Conservation (phyloP, 805 yeast species). For the Torulaspora maleeae region DNA sequence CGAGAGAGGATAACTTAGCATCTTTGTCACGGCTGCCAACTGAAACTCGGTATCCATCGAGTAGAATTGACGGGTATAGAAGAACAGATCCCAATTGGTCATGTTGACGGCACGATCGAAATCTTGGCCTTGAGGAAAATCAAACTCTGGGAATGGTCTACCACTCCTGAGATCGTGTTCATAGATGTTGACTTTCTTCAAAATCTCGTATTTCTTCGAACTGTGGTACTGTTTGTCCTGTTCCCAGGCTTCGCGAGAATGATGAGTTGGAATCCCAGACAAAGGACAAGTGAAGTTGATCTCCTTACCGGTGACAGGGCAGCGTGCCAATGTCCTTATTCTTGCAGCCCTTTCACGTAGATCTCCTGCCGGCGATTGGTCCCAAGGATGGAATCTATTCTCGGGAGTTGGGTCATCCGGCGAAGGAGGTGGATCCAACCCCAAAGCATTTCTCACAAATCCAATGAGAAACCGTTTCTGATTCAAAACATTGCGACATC, state of each 20-base stretch:
- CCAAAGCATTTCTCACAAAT: constrained; percentile 45
- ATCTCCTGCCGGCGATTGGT: constrained; percentile 83
- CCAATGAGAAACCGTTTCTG: constrained; percentile 34
- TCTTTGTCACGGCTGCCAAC: constrained; percentile 90
- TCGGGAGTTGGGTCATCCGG: constrained; percentile 65
- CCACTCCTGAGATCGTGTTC: constrained; percentile 96
- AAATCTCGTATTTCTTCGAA: constrained; percentile 58
- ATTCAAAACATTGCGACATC: constrained; percentile 4
- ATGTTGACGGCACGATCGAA: constrained; percentile 71
- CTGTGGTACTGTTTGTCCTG: constrained; percentile 68
- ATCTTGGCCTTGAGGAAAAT: constrained; percentile 79
- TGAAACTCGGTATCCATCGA: constrained; percentile 98
- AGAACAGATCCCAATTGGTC: constrained; percentile 85
- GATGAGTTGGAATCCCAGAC: constrained; percentile 96
- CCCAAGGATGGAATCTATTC: constrained; percentile 84
- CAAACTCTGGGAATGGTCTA: constrained; percentile 90
- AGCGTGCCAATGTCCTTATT: constrained; percentile 78
- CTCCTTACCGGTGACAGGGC: constrained; percentile 82
- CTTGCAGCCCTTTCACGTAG: constrained; percentile 87
- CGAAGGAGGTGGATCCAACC: constrained; percentile 59
- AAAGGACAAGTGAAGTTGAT: constrained; percentile 85
- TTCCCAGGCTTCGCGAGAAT: constrained; percentile 84
- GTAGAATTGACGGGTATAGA: constrained; percentile 86
- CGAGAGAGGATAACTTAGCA: constrained; percentile 88
- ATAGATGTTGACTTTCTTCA: constrained; percentile 83